A percentile compares a stretch with the other conserved stretches of the same genome.
Conservation (phyloP, 2,329 filamentous ascomycete genomes). For the Rutstroemia sp. region DNA sequence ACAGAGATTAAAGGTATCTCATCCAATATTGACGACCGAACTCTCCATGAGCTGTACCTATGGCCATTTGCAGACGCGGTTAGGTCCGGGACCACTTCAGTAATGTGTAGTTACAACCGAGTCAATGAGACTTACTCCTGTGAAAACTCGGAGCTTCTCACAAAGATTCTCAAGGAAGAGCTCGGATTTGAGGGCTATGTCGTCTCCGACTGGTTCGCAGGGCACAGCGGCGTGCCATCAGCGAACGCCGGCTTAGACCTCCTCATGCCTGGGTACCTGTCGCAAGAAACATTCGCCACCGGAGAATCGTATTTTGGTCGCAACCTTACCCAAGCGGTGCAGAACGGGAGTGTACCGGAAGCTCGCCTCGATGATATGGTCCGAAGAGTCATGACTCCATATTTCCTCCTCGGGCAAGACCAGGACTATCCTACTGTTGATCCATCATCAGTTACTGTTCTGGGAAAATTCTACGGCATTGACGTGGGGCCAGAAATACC, state of each 20-base stretch:
- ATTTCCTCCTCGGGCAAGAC: slow-evolving; percentile 51
- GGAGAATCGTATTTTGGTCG: slow-evolving; percentile 12
- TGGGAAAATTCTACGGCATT: slow-evolving; percentile 43
- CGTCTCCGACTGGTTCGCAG: slow-evolving; percentile 78
- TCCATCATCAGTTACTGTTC: slow-evolving; percentile 18
- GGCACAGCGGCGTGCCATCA: slow-evolving; percentile 69
- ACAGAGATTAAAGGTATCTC: slow-evolving; percentile 14
- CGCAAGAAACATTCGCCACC: background rate
- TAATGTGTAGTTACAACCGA: slow-evolving; percentile 79
- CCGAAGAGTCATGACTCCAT: slow-evolving; percentile 45
- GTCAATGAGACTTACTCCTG: slow-evolving; percentile 63
- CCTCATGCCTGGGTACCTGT: slow-evolving; percentile 15
- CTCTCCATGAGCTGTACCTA: slow-evolving; percentile 25
- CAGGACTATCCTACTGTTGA: slow-evolving; percentile 27
- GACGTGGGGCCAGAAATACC: background rate
- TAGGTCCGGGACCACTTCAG: slow-evolving; percentile 54
- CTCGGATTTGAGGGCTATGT: slow-evolving; percentile 80
- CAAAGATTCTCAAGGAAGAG: slow-evolving; percentile 75
- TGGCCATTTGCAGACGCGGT: slow-evolving; percentile 4
- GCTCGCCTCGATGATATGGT: slow-evolving; percentile 60
- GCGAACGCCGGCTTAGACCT: slow-evolving; percentile 77
- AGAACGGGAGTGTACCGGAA: slow-evolving; percentile 58
- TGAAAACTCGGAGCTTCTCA: slow-evolving; percentile 66
- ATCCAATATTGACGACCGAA: slow-evolving; percentile 56
- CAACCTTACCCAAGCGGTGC: slow-evolving; percentile 39